Base-by-base conservation (phyloP, 257 asterid genomes). In the Voacanga thouarsii region DNA sequence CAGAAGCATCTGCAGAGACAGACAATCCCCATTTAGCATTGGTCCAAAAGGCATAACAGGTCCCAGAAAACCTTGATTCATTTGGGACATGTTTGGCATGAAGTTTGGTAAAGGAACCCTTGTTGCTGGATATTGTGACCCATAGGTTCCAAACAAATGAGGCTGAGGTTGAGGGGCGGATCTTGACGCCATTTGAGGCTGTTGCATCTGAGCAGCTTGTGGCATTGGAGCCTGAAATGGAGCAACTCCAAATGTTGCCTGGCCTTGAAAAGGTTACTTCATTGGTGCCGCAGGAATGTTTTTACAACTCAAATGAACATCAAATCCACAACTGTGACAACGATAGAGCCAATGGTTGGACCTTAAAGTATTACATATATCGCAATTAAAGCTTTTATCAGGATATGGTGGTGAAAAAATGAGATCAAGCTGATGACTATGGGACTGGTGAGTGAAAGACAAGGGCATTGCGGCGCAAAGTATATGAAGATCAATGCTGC, bases 301-400 rank as follows among this genome's bases (percentile, higher is more conserved):
- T 10, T 85, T 86, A 53, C 97, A 92, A 59, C 80, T 76, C 87
- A 92, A 74, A 77, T 92, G 96, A 23, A 86, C 89, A 65, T 89
- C 91, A 61, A 90, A 92, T 23, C 83, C 87, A 75, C 96, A 92
- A 1, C 57, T 14, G 1, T 11, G 55, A 57, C 96, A 90, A 68
- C 91, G 68, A 65, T 92, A 92, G 19, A 92, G 86, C 93, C 97
- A 90, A 50, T 85, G 88, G 12, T 78, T 72, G 0, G 79, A 68
- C 7, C 89, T 90, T 15, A 6, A 21, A 47, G 45, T 51, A 74
- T 23, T 66, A 76, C 96, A 92, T 11, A 92, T 59, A 53, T 89
- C 88, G 51, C 97, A 90, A 18, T 18, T 26, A 66, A 86, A 90
- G 1, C 37, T 81, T 66, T 83, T 81, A 5, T 39, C 26, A 7